These are phyloP conservation scores for Aspergillus proliferans DNA, from an alignment of 2,329 filamentous ascomycete species.

Conservation along the genomic window DNA sequence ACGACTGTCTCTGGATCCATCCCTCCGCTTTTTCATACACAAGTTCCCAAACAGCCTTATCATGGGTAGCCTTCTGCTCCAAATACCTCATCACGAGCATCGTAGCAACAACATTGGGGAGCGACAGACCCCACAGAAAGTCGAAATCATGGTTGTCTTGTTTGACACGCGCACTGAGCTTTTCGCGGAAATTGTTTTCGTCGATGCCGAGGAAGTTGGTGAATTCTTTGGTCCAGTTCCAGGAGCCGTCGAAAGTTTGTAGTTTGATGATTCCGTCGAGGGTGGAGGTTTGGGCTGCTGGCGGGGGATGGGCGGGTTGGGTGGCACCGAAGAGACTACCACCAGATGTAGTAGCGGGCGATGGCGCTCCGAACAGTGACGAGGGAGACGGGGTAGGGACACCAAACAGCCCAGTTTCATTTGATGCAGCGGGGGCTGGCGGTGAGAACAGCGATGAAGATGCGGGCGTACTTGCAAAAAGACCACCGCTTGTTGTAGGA, in stretches of 20 bases:
- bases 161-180: background rate
- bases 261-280: conserved; percentile 46
- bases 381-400: no score
- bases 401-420: no score
- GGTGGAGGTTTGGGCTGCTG: conserved; percentile 2
- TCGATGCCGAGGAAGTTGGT: conserved; percentile 14
- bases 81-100: conserved; percentile 10
- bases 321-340: no score
- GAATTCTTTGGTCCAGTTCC: conserved; percentile 33
- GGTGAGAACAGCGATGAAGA: no score
- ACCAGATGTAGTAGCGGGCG: no score
- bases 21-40: conserved; percentile 11
- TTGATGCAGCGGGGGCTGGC: no score
- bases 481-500: no score
- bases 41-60: conserved; percentile 11
- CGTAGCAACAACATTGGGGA: conserved; percentile 6
- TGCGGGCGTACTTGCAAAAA: no score
- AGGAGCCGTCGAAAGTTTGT: conserved; percentile 53
- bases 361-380: no score
- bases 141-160: background rate
- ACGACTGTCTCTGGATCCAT: conserved; percentile 5
- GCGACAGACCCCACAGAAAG: background rate
- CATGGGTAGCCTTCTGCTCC: background rate
- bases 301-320: background rate
- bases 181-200: background rate